phyloP scores from a whole-genome alignment of 257 asterid genomes.

The Ilex aquifolium region DNA sequence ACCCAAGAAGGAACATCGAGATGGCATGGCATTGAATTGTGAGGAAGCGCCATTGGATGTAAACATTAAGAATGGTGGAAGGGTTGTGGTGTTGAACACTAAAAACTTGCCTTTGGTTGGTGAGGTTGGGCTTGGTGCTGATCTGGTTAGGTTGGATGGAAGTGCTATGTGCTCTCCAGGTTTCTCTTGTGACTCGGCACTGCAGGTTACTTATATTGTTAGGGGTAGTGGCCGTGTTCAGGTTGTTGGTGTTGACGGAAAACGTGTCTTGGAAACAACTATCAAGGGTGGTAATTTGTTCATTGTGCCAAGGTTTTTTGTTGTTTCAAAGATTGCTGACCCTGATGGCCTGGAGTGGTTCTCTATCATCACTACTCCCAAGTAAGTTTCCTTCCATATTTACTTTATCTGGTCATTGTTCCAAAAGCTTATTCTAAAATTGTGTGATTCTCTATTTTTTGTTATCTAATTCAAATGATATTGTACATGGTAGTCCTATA shows the following conservation, averaged over 20 bases:
- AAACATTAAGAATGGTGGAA: slow-evolving; percentile 64
- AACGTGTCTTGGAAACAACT: slow-evolving; percentile 53
- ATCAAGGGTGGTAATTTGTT: slow-evolving; percentile 60
- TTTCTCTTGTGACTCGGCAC: slow-evolving; percentile 81
- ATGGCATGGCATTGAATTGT: slow-evolving; percentile 63
- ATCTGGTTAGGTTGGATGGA: slow-evolving; percentile 70
- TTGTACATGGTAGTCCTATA: slow-evolving; percentile 36
- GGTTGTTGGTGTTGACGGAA: slow-evolving; percentile 77
- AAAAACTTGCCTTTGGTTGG: slow-evolving; percentile 87
- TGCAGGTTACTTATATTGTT: slow-evolving; percentile 81
- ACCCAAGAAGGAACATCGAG: slow-evolving; percentile 42
- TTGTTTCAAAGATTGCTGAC: slow-evolving; percentile 78
- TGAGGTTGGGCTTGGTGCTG: slow-evolving; percentile 75
- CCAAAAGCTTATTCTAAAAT: no score
- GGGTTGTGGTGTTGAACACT: slow-evolving; percentile 75
- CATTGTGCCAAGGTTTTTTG: slow-evolving; percentile 74
- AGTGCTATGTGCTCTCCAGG: slow-evolving; percentile 92
- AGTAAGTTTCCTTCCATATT: slow-evolving; percentile 27
- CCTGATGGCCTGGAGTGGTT: slow-evolving; percentile 87
- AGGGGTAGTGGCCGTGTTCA: slow-evolving; percentile 83
- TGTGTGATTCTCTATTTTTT: no score
- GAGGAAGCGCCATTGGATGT: slow-evolving; percentile 66
- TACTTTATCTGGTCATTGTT: no score
- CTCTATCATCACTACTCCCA: slow-evolving; percentile 87
- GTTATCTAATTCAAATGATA: not conserved